Evolutionary conservation across 2,329 filamentous ascomycete species (phyloP), one percentile per base, ranked within the genome.

Genomic region (Exserohilum turcica): DNA sequence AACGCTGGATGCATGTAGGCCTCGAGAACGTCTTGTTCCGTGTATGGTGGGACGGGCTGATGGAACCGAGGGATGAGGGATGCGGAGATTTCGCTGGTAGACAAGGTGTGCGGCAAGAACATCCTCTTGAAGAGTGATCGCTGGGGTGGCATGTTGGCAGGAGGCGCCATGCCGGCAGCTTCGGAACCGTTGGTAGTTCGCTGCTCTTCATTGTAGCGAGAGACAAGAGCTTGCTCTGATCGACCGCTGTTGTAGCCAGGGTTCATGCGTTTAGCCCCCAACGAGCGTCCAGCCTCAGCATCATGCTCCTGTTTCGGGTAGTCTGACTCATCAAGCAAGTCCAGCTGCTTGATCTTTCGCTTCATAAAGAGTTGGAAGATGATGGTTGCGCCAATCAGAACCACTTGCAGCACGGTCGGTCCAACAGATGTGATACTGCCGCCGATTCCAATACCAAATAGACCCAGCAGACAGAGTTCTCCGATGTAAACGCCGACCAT

Each of bases 401-500:
- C 54, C 43, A 74, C 64, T 67, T 79, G 77, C 40, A 79, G 66
- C 3, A 72, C 66, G 4, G 78, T 68, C 12, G 78, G 77, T 0
- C 72, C 76, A 6, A 68, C 63, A 3, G 76, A 73, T 29, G 69
- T 67, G 2, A 43, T 55, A 42, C 63, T 67, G 5, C 73, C 57
- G 5, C 67, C 73, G 2, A 72, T 65, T 0, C 71, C 68, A 37
- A 78, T 77, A 21, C 72, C 76, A 56, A 80, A 77, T 9, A 80
- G 68, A 38, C 78, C 79, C 8, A 80, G 76, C 18, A 81, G 66
- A 51, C 77, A 79, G 9, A 77, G 63, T 52, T 80, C 75, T 10
- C 77, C 76, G 6, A 81, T 67, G 51, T 80, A 81, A 3, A 80
- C 66, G 43, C 79, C 79, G 3, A 75, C 76, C n/a, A 77, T 75